Conservation (phyloP, 2,329 filamentous ascomycete genomes). For the Exophiala sp. region DNA sequence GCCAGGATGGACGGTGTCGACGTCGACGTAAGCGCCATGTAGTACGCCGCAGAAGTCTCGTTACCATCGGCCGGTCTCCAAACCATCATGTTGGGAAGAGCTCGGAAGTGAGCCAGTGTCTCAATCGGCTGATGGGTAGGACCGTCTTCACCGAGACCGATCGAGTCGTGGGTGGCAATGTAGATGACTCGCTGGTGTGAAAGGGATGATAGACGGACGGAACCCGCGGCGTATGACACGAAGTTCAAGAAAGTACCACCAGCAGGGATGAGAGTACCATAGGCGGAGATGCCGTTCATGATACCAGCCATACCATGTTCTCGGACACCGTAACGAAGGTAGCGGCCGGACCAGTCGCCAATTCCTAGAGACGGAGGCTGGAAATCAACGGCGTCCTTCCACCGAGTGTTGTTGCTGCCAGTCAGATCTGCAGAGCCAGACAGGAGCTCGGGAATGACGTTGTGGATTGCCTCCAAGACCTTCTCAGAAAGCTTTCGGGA, state of each 20-base stretch:
- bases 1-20: slow-evolving; percentile 88
- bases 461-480: slow-evolving; percentile 82
- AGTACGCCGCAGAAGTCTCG: slow-evolving; percentile 97
- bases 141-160: slow-evolving; percentile 96
- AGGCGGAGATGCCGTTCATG: slow-evolving; percentile 76
- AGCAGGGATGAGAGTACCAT: slow-evolving; percentile 90
- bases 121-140: slow-evolving; percentile 99
- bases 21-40: slow-evolving; percentile 83
- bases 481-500: slow-evolving; percentile 95
- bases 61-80: slow-evolving; percentile 98
- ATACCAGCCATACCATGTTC: slow-evolving; percentile 49
- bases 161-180: slow-evolving; percentile 97
- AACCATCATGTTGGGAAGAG: slow-evolving; percentile 97
- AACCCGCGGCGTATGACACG: slow-evolving; percentile 92
- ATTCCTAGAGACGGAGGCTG: slow-evolving; percentile 81
- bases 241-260: slow-evolving; percentile 99
- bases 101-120: slow-evolving; percentile 96
- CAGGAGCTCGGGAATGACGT: slow-evolving; percentile 77
- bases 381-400: slow-evolving; percentile 97
- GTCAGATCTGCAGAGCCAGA: slow-evolving; percentile 97
- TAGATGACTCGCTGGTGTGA: slow-evolving; percentile 89
- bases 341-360: slow-evolving; percentile 84
- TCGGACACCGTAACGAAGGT: slow-evolving; percentile 54
- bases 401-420: slow-evolving; percentile 96
- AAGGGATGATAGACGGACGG: slow-evolving; percentile 87